Conservation (phyloP, 2,329 filamentous ascomycete genomes). For the Trichoderma guizhouense region DNA sequence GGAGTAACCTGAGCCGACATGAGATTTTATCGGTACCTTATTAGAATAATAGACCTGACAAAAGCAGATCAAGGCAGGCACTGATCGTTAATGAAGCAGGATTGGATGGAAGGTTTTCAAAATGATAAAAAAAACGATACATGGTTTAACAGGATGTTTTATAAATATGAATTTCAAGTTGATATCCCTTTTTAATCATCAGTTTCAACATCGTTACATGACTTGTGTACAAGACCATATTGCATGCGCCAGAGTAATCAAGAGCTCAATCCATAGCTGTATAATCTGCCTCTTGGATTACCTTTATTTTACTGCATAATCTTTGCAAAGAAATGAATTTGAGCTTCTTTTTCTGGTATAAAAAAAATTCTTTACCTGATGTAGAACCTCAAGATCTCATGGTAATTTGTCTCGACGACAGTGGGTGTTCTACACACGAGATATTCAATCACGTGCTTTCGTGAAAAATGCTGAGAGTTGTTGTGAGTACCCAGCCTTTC, state of each 20-base stretch:
- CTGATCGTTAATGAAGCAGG: background rate
- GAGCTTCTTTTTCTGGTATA: too few relatives aligned
- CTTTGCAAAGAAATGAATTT: too few relatives aligned
- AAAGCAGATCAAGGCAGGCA: background rate
- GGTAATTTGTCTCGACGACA: background rate
- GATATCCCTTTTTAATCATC: background rate
- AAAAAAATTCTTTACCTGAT: background rate
- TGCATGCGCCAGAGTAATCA: background rate
- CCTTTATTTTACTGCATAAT: background rate
- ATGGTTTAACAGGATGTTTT: background rate
- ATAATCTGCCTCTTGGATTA: background rate
- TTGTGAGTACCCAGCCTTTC: background rate
- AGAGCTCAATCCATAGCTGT: background rate
- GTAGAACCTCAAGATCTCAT: background rate
- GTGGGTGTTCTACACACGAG: too few relatives aligned
- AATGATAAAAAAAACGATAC: background rate
- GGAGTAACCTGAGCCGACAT: background rate
- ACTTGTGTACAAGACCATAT: background rate
- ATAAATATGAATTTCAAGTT: background rate
- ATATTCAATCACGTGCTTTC: background rate
- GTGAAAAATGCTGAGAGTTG: background rate
- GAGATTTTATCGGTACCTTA: background rate
- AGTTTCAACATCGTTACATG: background rate
- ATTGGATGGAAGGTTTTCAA: background rate
- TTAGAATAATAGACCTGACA: background rate